Evolutionary conservation across 257 asterid species (phyloP), one percentile per base, ranked within the genome.

Genomic region (Coffea canephora): DNA sequence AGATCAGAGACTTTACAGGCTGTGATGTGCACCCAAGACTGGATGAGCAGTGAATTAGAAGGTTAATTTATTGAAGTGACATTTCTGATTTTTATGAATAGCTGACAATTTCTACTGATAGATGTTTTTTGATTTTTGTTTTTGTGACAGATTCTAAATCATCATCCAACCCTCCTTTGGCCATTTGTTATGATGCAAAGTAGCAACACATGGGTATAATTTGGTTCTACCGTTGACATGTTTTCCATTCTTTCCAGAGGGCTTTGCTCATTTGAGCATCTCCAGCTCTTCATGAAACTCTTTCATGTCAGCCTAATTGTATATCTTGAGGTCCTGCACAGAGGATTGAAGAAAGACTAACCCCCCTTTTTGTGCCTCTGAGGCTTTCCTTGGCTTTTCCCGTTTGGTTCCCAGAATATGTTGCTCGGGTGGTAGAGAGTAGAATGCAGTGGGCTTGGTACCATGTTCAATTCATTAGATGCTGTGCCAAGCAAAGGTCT

Each of bases 11-110:
- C 93, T 75, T 64, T 92, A 85, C 96, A 91, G 86, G 97, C 94
- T 80, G 85, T 95, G 90, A 87, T 92, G 93, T 95, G 97, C 83
- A 85, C 93, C 76, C 97, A 88, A 82, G 97, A 95, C 85, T 93
- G 99, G 98, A 82, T 95, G 84, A 83, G 88, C 81, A 77, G 76
- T 71, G 96, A 89, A 77, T 78, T 87, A 19, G 89, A 90, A 85
- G 97, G 97, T 93, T 64, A 79, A 69, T 75, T 52, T 81, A 72
- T 55, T 72, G 50, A 55, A 55, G 18, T 67, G 65, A 52, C 73
- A 50, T 67, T 69, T 77, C 54, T 4, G 25, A 77, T 61, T 65
- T 41, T 55, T 23, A 82, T 75, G 18, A 45, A 74, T 75, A 27
- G 25, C 34, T 31, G 76, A 6, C 76, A 43, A 61, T 75, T 45